Evolutionary conservation across 208 protist genomes (phyloP), one percentile per base, ranked within the genome.

Genomic region (Cochliopodium minus): DNA sequence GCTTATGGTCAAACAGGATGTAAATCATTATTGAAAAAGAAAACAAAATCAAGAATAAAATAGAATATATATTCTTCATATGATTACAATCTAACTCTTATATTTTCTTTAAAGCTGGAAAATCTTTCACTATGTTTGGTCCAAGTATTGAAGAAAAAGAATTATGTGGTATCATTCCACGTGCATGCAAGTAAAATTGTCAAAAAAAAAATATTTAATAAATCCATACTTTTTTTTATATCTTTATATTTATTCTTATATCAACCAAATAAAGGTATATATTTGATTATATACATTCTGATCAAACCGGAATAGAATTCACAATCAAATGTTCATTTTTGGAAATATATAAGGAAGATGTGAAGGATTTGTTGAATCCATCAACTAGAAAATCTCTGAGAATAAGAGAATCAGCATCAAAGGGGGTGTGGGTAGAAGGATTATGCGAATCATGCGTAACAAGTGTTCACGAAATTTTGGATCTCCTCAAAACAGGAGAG

Each of bases 291-390:
- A 88, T 96, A 51, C 57, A 59, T 6, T 59, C 61, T 7, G 71
- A 74, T 4, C 65, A 77, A 34, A 58, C 61, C 13, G 54, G 51
- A 26, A 78, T 77, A 15, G 86, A 92, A 55, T 94, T 94, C 65
- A 83, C 86, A 23, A 79, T 95, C 26, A 83, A 82, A 32, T 69
- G 91, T 32, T 85, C 80, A 26, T 94, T 91, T 73, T 73, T 95
- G 22, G 92, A 97, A 68, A 82, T 97, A 39, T 97, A 97, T 72
- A 90, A 93, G 82, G 92, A 97, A 40, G 78, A 78, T 62, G 82
- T 95, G 23, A 69, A 81, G 1, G 92, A 97, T 65, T 64, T 97
- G 33, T 69, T 97, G 2, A 67, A 73, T 32, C 58, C 5, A n/a
- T 25, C 29, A 58, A 23, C n/a, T 59, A 62, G 39, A 46, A 9